These are phyloP conservation scores for Ilex aquifolium DNA, from an alignment of 257 asterid species.

Conservation along the genomic window DNA sequence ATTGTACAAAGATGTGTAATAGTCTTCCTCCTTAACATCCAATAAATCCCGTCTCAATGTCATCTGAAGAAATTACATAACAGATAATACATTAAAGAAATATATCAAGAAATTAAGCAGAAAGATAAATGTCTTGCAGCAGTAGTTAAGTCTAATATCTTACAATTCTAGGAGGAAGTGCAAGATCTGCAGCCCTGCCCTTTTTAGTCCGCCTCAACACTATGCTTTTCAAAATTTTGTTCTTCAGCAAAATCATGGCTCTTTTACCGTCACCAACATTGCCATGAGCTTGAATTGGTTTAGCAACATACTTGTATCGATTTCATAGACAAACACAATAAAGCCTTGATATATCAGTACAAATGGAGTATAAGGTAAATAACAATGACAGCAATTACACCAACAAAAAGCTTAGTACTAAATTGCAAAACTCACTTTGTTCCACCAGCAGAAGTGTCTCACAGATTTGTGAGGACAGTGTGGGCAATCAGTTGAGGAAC, in stretches of 20 bases:
- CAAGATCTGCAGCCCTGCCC: constrained; percentile 98
- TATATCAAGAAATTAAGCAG: constrained; percentile 10
- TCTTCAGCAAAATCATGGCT: constrained; percentile 84
- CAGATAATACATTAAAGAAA: constrained; percentile 6
- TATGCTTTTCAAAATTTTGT: constrained; percentile 70
- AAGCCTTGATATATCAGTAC: constrained; percentile 16
- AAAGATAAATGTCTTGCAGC: background rate
- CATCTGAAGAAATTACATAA: constrained; percentile 39
- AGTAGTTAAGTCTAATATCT: constrained; percentile 11
- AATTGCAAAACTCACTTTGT: constrained; percentile 51
- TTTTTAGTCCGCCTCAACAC: constrained; percentile 86
- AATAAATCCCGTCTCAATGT: constrained; percentile 67
- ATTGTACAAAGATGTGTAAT: constrained; percentile 73
- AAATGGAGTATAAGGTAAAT: background rate
- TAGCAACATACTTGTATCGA: constrained; percentile 52
- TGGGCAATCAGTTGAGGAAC: constrained; percentile 53
- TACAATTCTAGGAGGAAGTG: constrained; percentile 91
- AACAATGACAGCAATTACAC: background rate
- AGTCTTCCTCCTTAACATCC: constrained; percentile 88
- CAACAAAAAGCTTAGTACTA: constrained; percentile 5
- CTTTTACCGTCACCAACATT: constrained; percentile 40
- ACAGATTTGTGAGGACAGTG: constrained; percentile 71
- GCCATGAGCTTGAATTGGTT: constrained; percentile 72
- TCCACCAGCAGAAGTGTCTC: constrained; percentile 99
- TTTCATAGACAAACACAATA: constrained; percentile 10